These are phyloP conservation scores for Thalassiosira delicatula DNA, from an alignment of 352 stramenopile genomes.

Conservation along the genomic window DNA sequence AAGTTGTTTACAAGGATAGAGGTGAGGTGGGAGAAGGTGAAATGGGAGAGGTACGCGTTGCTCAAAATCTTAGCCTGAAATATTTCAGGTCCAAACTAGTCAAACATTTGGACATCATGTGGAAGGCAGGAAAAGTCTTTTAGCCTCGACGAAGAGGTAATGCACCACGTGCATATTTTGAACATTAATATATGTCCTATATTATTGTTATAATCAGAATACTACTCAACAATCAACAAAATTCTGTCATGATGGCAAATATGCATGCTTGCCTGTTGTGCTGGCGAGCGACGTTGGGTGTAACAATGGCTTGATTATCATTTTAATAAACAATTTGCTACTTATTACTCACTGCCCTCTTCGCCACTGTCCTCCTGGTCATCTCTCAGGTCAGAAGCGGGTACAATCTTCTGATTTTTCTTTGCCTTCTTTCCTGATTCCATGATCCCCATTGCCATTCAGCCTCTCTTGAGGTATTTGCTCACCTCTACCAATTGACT, in stretches of 20 bases:
- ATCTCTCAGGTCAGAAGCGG: not conserved
- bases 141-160: not conserved
- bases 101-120: slow-evolving; percentile 30
- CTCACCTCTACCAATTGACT: not conserved
- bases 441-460: not conserved
- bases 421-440: not conserved
- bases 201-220: too few relatives aligned
- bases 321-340: too few relatives aligned
- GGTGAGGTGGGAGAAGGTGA: too few relatives aligned
- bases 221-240: too few relatives aligned
- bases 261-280: too few relatives aligned
- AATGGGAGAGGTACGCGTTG: slow-evolving; percentile 5
- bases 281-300: too few relatives aligned
- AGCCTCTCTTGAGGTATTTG: not conserved
- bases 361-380: not conserved
- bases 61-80: slow-evolving; percentile 12
- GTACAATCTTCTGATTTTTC: not conserved
- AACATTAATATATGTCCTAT: not conserved
- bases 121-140: not conserved
- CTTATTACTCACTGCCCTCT: too few relatives aligned
- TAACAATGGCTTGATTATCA: too few relatives aligned
- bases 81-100: slow-evolving; percentile 14
- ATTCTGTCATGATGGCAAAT: too few relatives aligned
- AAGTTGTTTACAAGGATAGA: too few relatives aligned
- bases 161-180: not conserved